Evolutionary conservation across 164 flowering plant genomes (phyloP).

Genomic region (grape (Vitis vinifera)): DNA sequence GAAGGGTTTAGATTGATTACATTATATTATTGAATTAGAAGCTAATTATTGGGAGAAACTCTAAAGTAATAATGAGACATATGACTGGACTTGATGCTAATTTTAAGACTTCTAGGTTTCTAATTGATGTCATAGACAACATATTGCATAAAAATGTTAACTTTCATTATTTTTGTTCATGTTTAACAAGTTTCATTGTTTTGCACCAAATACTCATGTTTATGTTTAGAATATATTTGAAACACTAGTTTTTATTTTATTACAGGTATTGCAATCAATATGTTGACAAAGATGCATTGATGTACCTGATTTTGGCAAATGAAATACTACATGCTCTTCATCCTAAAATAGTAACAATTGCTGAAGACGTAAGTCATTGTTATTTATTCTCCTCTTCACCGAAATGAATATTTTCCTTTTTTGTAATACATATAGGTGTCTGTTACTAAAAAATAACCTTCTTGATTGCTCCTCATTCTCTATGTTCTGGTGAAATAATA

Average conservation of each 20-base stretch:
- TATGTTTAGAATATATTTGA: background rate
- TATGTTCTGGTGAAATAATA: no score
- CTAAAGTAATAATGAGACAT: no score
- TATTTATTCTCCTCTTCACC: background rate
- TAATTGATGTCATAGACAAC: no score
- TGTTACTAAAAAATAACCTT: background rate
- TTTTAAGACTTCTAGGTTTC: no score
- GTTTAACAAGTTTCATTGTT: background rate
- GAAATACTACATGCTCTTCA: constrained; percentile 78
- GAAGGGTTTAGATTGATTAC: no score
- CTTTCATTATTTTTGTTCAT: no score
- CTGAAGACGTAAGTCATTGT: constrained; percentile 81
- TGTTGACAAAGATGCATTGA: constrained; percentile 89
- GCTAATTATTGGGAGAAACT: no score
- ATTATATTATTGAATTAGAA: no score
- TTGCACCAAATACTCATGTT: background rate
- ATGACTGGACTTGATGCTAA: no score
- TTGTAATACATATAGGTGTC: background rate
- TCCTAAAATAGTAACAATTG: constrained; percentile 89
- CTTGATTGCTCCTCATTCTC: background rate
- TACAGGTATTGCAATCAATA: constrained; percentile 92
- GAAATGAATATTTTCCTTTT: background rate
- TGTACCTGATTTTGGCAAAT: constrained; percentile 89
- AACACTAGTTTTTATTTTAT: background rate
- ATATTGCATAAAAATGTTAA: no score